Conservation (phyloP, 169 alveolate species). For the Amoebophrya sp. region DNA sequence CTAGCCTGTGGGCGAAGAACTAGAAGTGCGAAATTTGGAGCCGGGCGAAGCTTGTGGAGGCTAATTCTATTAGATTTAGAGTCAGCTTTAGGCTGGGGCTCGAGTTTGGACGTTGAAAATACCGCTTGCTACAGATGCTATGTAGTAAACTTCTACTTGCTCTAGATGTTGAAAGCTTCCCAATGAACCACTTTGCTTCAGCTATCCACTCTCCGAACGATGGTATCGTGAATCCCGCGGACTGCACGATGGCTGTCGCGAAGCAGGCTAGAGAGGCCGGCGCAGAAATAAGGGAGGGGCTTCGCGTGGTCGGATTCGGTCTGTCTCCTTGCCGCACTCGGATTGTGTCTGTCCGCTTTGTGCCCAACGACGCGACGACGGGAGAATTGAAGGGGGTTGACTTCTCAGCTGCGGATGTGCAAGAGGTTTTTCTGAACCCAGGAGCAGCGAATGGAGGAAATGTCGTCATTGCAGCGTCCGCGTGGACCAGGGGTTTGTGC, state of each 20-base stretch:
- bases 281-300: neutral
- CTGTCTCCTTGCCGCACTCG: neutral
- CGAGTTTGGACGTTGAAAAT: no score
- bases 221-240: slow-evolving; percentile 41
- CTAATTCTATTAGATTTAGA: no score
- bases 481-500: slow-evolving; percentile 15
- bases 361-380: neutral
- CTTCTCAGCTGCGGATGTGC: neutral
- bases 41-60: no score
- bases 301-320: neutral
- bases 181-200: no score
- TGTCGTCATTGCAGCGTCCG: neutral
- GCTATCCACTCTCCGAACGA: slow-evolving; percentile 29
- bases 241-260: slow-evolving; percentile 35
- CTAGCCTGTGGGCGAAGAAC: no score
- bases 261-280: neutral
- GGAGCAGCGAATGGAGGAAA: neutral
- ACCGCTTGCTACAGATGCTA: no score
- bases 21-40: no score
- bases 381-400: neutral
- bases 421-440: neutral
- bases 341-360: neutral
- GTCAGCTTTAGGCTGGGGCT: no score
- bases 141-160: no score
- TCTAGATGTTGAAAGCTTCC: no score